Conservation (phyloP, 208 protist species). For the Wallacemonas rigidus region DNA sequence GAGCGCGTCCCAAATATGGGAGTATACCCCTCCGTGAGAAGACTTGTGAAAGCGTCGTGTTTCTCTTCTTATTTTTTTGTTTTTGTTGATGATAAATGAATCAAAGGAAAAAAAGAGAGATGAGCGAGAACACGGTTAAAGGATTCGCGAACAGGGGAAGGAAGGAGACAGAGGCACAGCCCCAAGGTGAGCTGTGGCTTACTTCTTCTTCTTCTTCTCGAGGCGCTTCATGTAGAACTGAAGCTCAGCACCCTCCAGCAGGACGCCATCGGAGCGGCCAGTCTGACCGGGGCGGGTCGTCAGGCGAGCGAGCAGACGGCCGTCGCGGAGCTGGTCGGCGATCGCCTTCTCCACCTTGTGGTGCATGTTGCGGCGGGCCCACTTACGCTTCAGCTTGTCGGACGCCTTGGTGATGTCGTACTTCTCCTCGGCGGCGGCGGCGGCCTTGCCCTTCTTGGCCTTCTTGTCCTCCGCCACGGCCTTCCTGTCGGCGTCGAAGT, state of each 20-base stretch:
- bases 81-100: conserved; percentile 19
- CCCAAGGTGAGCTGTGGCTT: neutral
- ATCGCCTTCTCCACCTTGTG: conserved; percentile 88
- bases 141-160: conserved; percentile 16
- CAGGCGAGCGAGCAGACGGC: conserved; percentile 94
- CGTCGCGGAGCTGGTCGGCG: conserved; percentile 94
- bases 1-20: no score
- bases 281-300: conserved; percentile 98
- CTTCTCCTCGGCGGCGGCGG: conserved; percentile 50
- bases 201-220: conserved; percentile 96
- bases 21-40: no score
- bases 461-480: conserved; percentile 50
- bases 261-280: conserved; percentile 97
- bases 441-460: conserved; percentile 76
- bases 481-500: conserved; percentile 93
- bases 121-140: conserved; percentile 27
- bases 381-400: conserved; percentile 75
- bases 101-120: conserved; percentile 21
- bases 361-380: conserved; percentile 59
- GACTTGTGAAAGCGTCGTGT: neutral
- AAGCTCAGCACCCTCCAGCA: conserved; percentile 99
- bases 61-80: neutral
- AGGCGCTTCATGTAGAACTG: conserved; percentile 99
- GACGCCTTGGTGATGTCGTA: conserved; percentile 81
- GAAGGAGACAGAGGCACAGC: conserved; percentile 10